Conservation (phyloP, 257 asterid genomes). For the Nicotiana attenuata region DNA sequence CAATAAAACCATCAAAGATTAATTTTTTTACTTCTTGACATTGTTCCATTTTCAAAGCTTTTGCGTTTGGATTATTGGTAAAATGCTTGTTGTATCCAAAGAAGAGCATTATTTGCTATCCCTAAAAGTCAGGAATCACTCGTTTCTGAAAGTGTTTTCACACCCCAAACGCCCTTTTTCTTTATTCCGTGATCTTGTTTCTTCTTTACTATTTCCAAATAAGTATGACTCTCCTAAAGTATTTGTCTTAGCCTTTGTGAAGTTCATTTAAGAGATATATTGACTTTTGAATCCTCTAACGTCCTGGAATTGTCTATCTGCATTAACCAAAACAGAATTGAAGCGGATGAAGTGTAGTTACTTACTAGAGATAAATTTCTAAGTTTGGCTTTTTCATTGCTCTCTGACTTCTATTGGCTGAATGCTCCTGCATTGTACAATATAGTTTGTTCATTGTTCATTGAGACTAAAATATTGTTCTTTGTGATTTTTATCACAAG, state of each 20-base stretch:
- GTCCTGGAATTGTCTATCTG: background rate
- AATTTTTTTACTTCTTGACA: background rate
- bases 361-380: background rate
- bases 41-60: background rate
- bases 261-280: background rate
- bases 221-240: background rate
- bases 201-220: background rate
- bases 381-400: background rate
- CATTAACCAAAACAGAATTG: background rate
- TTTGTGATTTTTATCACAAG: conserved; percentile 3
- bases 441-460: background rate
- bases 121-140: background rate
- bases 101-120: background rate
- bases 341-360: background rate
- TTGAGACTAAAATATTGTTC: background rate
- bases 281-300: background rate
- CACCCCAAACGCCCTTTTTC: background rate
- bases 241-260: conserved; percentile 1
- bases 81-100: background rate
- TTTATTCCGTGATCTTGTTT: background rate
- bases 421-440: background rate
- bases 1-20: background rate
- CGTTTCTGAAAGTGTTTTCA: background rate
- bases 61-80: background rate
- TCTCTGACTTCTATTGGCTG: background rate